Conservation (phyloP, 371 early-diverging fungal genomes). For the Mortierella sp. region DNA sequence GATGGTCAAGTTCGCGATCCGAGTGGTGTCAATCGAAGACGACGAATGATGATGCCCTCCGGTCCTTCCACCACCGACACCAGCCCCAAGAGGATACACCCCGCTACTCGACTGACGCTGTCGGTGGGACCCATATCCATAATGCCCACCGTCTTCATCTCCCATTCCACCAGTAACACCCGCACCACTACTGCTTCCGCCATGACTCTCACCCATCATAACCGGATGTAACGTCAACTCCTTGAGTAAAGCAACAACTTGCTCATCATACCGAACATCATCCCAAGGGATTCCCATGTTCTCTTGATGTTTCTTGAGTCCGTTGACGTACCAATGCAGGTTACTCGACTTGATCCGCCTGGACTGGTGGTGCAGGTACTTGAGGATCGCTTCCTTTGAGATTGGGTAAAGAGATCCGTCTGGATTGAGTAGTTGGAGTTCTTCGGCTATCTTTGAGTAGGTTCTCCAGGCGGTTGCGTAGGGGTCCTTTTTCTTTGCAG, state of each 20-base stretch:
- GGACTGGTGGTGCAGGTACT: constrained; percentile 54
- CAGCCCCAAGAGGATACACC: constrained; percentile 11
- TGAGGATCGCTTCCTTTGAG: constrained; percentile 51
- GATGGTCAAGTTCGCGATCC: constrained; percentile 42
- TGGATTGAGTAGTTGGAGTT: constrained; percentile 40
- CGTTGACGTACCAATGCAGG: constrained; percentile 56
- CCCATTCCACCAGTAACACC: constrained; percentile 23
- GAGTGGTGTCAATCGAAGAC: constrained; percentile 40
- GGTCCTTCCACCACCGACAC: neutral
- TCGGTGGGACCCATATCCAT: constrained; percentile 19
- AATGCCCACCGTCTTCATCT: constrained; percentile 30
- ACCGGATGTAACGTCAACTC: constrained; percentile 50
- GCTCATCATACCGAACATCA: constrained; percentile 53
- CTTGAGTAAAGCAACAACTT: constrained; percentile 48
- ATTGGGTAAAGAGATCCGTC: constrained; percentile 52
- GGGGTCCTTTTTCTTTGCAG: constrained; percentile 53
- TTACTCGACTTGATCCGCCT: constrained; percentile 56
- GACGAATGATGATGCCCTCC: constrained; percentile 34
- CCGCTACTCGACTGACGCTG: constrained; percentile 36
- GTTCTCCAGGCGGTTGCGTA: constrained; percentile 57
- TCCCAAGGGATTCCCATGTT: constrained; percentile 54
- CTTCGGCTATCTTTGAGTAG: constrained; percentile 56
- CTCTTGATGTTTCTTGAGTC: constrained; percentile 55
- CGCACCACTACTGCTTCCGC: constrained; percentile 13
- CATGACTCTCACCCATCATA: constrained; percentile 27